Conservation (phyloP, 2,329 filamentous ascomycete genomes). For the Cordyceps fumosorosea region DNA sequence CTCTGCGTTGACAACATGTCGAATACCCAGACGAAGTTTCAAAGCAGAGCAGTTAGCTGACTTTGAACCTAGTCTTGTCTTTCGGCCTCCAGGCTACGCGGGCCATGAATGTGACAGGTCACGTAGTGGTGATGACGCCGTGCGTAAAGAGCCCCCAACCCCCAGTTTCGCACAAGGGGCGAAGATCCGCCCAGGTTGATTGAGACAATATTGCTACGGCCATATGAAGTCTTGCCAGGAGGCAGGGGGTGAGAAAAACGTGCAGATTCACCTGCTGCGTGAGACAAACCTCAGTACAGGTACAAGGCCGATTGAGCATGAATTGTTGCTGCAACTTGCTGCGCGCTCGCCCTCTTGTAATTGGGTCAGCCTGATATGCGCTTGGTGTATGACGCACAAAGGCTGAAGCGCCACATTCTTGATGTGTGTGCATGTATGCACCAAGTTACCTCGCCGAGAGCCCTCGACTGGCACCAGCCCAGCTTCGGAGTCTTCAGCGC, state of each 20-base stretch:
- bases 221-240: neutral
- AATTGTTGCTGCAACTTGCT: neutral
- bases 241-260: neutral
- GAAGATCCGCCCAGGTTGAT: neutral
- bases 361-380: neutral
- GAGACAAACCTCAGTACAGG: neutral
- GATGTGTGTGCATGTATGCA: neutral
- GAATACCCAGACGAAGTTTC: neutral
- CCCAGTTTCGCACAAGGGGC: neutral
- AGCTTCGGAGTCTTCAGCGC: neutral
- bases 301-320: neutral
- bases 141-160: neutral
- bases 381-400: neutral
- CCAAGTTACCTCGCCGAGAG: neutral
- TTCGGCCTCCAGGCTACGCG: neutral
- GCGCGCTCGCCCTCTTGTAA: neutral
- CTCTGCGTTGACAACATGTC: neutral
- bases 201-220: neutral
- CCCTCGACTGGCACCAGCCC: neutral
- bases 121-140: constrained; percentile 7
- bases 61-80: neutral
- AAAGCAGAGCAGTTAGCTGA: neutral
- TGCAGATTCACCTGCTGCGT: neutral
- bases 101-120: constrained; percentile 2
- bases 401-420: neutral